These are phyloP conservation scores for Exophiala sp. DNA, from an alignment of 2,329 filamentous ascomycete genomes.

Conservation along the genomic window DNA sequence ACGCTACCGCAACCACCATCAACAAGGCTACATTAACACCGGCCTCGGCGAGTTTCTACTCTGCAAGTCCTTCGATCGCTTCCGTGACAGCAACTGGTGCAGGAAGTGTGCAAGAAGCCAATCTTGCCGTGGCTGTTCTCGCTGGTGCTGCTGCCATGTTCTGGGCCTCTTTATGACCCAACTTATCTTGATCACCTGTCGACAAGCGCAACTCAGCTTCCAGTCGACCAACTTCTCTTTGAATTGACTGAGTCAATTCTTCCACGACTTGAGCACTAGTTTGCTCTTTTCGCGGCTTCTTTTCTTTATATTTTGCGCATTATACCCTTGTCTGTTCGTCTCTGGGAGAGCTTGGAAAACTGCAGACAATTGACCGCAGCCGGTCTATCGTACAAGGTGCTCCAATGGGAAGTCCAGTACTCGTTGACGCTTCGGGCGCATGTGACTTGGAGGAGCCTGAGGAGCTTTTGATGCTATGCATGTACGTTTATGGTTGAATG, in stretches of 20 bases:
- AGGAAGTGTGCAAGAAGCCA: conserved; percentile 17
- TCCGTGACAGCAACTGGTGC: conserved; percentile 17
- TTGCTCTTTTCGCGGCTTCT: conserved; percentile 9
- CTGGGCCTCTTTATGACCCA: conserved; percentile 22
- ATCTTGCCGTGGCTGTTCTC: conserved; percentile 22
- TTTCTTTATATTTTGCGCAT: not conserved
- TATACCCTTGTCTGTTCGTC: conserved; percentile 14
- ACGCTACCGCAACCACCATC: conserved; percentile 9
- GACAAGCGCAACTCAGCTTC: conserved; percentile 4
- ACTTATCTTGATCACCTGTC: not conserved
- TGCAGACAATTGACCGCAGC: conserved; percentile 15
- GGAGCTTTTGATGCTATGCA: not conserved
- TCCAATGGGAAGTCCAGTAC: not conserved
- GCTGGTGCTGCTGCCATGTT: conserved; percentile 23
- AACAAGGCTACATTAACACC: conserved; percentile 16
- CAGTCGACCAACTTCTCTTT: conserved; percentile 12
- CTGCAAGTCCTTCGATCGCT: conserved; percentile 16
- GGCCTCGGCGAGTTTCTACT: conserved; percentile 4
- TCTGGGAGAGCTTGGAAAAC: conserved; percentile 20
- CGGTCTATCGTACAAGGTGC: conserved; percentile 11
- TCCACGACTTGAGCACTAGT: conserved; percentile 17
- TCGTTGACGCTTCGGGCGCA: too few relatives aligned
- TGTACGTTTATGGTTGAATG: too few relatives aligned
- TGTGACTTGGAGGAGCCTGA: not conserved
- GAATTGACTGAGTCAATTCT: conserved; percentile 24